phyloP scores from a whole-genome alignment of 23 red algal species.

The Pyropia haitanensis region DNA sequence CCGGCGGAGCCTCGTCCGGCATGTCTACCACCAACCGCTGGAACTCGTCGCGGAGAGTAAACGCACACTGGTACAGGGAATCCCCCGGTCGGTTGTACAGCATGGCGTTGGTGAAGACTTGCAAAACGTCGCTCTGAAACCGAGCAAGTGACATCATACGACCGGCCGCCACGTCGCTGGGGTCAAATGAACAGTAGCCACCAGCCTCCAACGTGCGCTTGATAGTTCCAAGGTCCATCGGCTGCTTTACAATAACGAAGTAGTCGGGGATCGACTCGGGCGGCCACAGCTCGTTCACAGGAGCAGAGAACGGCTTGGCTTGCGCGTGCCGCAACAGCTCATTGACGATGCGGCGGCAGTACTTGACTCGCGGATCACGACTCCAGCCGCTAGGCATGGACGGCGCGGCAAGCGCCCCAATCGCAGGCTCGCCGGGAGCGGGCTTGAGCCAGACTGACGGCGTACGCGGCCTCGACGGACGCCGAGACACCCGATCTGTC shows the following conservation, averaged over 20 bases:
- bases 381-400: no score
- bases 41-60: constrained; percentile 60
- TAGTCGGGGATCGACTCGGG: constrained; percentile 72
- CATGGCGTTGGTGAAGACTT: constrained; percentile 81
- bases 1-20: no score
- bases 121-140: constrained; percentile 55
- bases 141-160: constrained; percentile 30
- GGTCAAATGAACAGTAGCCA: constrained; percentile 28
- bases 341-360: constrained; percentile 41
- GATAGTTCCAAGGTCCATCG: constrained; percentile 90
- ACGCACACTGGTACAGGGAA: constrained; percentile 36
- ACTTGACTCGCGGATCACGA: constrained; percentile 14
- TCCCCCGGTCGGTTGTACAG: constrained; percentile 69
- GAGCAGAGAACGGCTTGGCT: constrained; percentile 33
- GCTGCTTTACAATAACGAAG: constrained; percentile 65
- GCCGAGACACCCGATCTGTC: no score
- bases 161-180: constrained; percentile 7
- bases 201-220: constrained; percentile 49
- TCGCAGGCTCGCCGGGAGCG: no score
- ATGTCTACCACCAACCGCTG: constrained; percentile 17
- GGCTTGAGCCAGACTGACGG: no score
- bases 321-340: constrained; percentile 18
- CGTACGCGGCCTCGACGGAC: no score
- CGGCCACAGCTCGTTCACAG: constrained; percentile 79
- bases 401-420: no score